Evolutionary conservation across 306 rosid species (phyloP).

Genomic region (Trifolium repens): DNA sequence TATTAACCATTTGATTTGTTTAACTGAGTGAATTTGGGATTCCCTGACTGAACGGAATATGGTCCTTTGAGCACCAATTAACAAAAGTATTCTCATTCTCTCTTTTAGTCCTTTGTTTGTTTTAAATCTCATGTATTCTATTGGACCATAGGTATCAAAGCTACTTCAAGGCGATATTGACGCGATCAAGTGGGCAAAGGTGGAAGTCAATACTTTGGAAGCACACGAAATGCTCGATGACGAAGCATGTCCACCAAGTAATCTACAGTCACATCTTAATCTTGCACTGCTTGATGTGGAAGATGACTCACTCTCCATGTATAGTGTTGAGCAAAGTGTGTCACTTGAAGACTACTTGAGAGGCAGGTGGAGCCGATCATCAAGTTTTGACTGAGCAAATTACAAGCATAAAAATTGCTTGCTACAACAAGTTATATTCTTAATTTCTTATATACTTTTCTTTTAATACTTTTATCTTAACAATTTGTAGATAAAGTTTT

Average conservation of each 20-base stretch:
- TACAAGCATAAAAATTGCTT: constrained; percentile 24
- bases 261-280: constrained; percentile 83
- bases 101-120: neutral
- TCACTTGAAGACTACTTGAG: constrained; percentile 82
- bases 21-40: neutral
- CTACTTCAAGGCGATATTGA: constrained; percentile 82
- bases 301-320: constrained; percentile 87
- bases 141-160: constrained; percentile 69
- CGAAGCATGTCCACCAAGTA: constrained; percentile 66
- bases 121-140: constrained; percentile 23
- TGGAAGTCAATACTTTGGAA: constrained; percentile 58
- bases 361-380: constrained; percentile 93
- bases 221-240: constrained; percentile 59
- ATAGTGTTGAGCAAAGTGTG: constrained; percentile 78
- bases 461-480: constrained; percentile 40
- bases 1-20: neutral
- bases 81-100: constrained; percentile 8
- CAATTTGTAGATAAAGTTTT: constrained; percentile 54
- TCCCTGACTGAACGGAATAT: neutral
- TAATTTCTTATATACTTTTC: neutral
- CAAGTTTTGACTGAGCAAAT: constrained; percentile 83
- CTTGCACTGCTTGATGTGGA: constrained; percentile 93
- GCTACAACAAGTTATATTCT: constrained; percentile 26
- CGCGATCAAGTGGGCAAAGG: constrained; percentile 80
- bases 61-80: constrained; percentile 8